These are phyloP conservation scores for Exophiala bonariae DNA, from an alignment of 2,329 filamentous ascomycete genomes.

Conservation along the genomic window DNA sequence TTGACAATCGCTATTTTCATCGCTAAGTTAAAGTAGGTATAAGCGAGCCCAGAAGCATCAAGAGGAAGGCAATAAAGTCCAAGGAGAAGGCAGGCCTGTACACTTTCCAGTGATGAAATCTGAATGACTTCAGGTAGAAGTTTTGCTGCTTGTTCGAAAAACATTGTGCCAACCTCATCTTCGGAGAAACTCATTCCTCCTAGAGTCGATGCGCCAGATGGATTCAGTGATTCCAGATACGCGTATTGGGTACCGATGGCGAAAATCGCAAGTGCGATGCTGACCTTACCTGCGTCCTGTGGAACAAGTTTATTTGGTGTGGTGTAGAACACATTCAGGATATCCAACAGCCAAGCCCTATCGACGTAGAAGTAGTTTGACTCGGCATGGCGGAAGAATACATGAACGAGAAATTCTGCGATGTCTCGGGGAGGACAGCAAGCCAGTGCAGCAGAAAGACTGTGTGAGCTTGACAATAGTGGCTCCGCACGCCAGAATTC, in stretches of 20 bases:
- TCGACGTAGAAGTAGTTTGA: constrained; percentile 54
- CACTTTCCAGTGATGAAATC: constrained; percentile 52
- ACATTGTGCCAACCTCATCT: constrained; percentile 50
- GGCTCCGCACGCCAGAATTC: constrained; percentile 50
- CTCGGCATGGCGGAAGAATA: constrained; percentile 51
- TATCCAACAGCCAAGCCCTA: constrained; percentile 42
- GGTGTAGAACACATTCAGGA: constrained; percentile 45
- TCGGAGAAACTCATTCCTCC: constrained; percentile 34
- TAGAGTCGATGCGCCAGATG: constrained; percentile 30
- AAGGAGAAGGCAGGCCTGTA: constrained; percentile 55
- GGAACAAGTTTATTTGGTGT: constrained; percentile 39
- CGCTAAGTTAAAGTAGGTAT: constrained; percentile 53
- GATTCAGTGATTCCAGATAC: constrained; percentile 37
- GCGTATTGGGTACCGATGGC: constrained; percentile 55
- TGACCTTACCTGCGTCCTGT: constrained; percentile 44
- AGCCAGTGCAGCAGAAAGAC: constrained; percentile 38
- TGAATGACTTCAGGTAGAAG: constrained; percentile 55
- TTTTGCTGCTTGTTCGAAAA: constrained; percentile 52
- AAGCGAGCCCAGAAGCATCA: constrained; percentile 52
- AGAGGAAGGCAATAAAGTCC: constrained; percentile 53
- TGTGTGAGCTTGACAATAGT: constrained; percentile 43
- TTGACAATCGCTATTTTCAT: constrained; percentile 56
- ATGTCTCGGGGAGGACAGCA: constrained; percentile 49
- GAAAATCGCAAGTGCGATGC: constrained; percentile 49
- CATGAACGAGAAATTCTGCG: constrained; percentile 48